Evolutionary conservation across 192 early-diverging fungal species (phyloP), one percentile per base, ranked within the genome.

Genomic region (Chytriomyces confervae): DNA sequence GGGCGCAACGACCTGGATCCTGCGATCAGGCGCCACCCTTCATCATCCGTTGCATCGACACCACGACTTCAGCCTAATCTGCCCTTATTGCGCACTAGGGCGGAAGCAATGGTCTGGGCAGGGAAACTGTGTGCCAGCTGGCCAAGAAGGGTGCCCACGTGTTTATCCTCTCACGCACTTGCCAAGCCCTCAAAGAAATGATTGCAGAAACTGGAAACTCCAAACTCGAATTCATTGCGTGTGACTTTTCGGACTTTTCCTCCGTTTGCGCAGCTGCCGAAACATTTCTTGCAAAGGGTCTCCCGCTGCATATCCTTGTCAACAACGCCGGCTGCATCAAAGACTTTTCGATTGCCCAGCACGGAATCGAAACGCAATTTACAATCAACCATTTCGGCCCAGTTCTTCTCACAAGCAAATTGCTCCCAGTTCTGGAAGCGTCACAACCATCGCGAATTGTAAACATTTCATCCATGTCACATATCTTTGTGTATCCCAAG

Each of bases 281-380:
- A 48, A 62, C 53, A 27, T 86, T 86, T 46, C 29, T 86, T 8
- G 51, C 45, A 5, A 77, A 44, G 50, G 57, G 57, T 7, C 65
- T 87, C 0, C 86, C 86, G 0, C 72, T 88, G 7, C 87, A 88
- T 50, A 88, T 88, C 61, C 66, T 88, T 29, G 50, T 80, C 27
- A 80, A 80, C 61, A 82, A 82, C 51, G 81, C 62, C 10, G 81
- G 81, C n/a, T 47, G 64, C 10, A 68, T 83, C 60, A 24, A 51
- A 18, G 50, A 20, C 60, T 85, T 88, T 6, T 81, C 75, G 8
- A 24, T 84, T 43, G 84, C 88, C 20, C 76, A 62, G 51, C 80
- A 90, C 36, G 87, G 84, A n/a, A 83, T 91, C 16, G 91, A 91
- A 79, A 44, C 80, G 62, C 84, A 86, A 62, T 84, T 90, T 66